Evolutionary conservation across 257 asterid genomes (phyloP), one percentile per base, ranked within the genome.

Genomic region (Paulownia fortunei): DNA sequence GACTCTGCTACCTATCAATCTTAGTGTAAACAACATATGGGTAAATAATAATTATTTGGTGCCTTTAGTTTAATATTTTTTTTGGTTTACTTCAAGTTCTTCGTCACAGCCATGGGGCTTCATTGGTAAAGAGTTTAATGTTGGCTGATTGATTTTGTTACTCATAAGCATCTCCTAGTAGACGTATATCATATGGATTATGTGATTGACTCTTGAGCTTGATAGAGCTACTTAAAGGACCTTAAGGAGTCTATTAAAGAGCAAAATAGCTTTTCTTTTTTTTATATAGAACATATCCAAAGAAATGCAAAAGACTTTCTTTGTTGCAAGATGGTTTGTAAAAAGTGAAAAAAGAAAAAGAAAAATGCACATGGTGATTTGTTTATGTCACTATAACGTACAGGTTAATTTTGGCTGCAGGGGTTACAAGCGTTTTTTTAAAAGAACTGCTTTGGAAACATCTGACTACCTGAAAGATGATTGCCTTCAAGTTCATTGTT

Each of bases 381-480:
- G 69, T 30, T 30, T 5, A 23, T n/a, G n/a, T n/a, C n/a, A n/a
- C n/a, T n/a, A n/a, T 83, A 67, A 67, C 5, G 5, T 74, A 16
- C 27, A 21, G 55, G 19, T 55, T 70, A 27, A 27, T 47, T 76
- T 75, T 81, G 59, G 76, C 23, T 85, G 84, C 90, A 95, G 99
- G 99, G 99, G 99, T 1, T 95, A 92, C 84, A 93, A 95, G 73
- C 87, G 94, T 0, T 95, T 95, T 80, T 90, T 78, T 76, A 93
- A 89, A 83, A 88, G 97, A 88, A 81, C 88, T 23, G 80, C 90
- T 49, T 76, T 95, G 86, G 99, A 95, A 77, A 18, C 91, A 76
- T 95, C 99, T 4, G 97, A 93, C 78, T 93, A 88, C 84, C 90
- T 95, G 81, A 88, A 87, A 81, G 96, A 93, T 85, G 99, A 95